Base-by-base conservation (phyloP, 306 rosid genomes). In the Cucurbita argyrosperma region DNA sequence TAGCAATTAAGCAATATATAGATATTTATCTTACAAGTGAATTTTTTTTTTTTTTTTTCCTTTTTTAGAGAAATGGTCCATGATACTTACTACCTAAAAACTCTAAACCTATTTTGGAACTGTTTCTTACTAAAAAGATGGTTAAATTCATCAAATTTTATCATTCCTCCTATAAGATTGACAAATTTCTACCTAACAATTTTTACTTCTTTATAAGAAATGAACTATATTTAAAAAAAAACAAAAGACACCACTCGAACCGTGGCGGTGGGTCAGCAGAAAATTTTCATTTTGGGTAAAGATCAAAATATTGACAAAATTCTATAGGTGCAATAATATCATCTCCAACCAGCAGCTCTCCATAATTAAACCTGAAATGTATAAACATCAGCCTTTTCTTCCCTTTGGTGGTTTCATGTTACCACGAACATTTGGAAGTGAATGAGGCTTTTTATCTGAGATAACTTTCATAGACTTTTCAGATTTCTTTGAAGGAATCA, bases 401-500 rank as follows among this genome's bases (percentile, higher is more conserved):
- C 79, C 78, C 96, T 84, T 89, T 47, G 87, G 60, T 49, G 88
- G 88, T 86, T 74, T 86, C 71, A 75, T 78, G 74, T 80, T 53
- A 73, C 74, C 83, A 74, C 72, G 54, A 15, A 81, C 77, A 76
- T 61, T 76, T 70, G 92, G 79, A 63, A 88, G 82, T 23, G 95
- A 79, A 75, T 60, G 39, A 49, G 78, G 79, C 76, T 82, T 85
- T 80, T 84, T 93, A 5, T 84, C 76, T 26, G 90, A 77, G 67
- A 30, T 78, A 1, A 63, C 64, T 80, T 83, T 89, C 26, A 71
- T 57, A 8, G 79, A 81, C 47, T 74, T 76, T 73, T 86, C 92
- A 21, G 83, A 77, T 79, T 87, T 90, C 85, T 90, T 89, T 23
- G 91, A 78, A 77, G 98, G 83, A 77, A 93, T 87, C 80, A 93